Base-by-base conservation (phyloP, 2,329 filamentous ascomycete species). In the Scedosporium apiospermum region DNA sequence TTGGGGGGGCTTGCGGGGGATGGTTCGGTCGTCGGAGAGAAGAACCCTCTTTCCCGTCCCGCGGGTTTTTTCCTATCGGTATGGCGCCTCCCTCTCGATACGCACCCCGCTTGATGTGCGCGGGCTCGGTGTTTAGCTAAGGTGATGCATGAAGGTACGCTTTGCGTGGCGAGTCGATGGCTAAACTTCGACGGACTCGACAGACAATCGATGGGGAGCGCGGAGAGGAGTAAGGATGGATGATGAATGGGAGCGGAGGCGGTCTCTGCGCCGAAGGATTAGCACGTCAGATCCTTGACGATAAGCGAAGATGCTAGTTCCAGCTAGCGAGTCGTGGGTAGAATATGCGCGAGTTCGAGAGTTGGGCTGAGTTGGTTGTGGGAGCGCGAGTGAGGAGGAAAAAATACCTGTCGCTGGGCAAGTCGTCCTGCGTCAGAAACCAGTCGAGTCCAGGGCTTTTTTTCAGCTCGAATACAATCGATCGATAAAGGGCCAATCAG, bases 21-120 rank as follows among this genome's bases (percentile, higher is more conserved):
- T 27, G 18, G 18, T n/a, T 55, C 23, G 18, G 18, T 27, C 23
- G 34, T 4, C 12, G 51, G 51, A 6, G 51, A 27, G 51, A 55
- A 23, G 7, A 14, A 14, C 12, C 21, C 23, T 18, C 23, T 55
- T 18, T 30, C 59, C 44, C 44, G 16, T 51, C 21, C 49, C 59
- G 59, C 59, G 44, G 44, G 16, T 51, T 1, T 51, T 5, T 5
- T 42, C 23, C 12, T 30, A 23, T 34, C 44, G 27, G 30, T 18
- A 44, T 34, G 27, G 26, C 44, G 59, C 59, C 59, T 53, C 49
- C 59, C 59, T 46, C 49, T 51, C 38, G 26, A 51, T 51, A 44
- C 59, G 44, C 51, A 55, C 49, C 59, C 44, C 42, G 59, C 59
- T 46, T 18, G 44, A 26, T 61, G 59, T 51, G 59, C 59, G 59